Evolutionary conservation across 2,329 filamentous ascomycete genomes (phyloP).

Genomic region (Fusarium sp.): DNA sequence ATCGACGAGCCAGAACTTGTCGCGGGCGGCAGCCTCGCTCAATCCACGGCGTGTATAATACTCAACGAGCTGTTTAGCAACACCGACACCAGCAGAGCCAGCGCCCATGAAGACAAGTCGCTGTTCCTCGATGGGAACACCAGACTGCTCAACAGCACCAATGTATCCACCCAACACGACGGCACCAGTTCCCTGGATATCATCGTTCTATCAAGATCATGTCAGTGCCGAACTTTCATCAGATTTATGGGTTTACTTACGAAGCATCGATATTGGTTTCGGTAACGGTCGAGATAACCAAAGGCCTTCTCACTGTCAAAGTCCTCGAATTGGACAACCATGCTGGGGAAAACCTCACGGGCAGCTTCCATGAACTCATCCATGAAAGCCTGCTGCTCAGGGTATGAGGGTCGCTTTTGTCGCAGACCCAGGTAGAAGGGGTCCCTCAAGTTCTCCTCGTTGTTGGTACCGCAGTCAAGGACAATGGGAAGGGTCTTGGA

Average conservation of each 20-base stretch:
- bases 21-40: constrained; percentile 84
- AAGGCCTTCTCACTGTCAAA: constrained; percentile 95
- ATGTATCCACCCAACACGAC: constrained; percentile 90
- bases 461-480: constrained; percentile 73
- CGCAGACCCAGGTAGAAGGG: constrained; percentile 90
- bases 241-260: constrained; percentile 22
- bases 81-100: constrained; percentile 94
- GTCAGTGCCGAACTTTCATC: constrained; percentile 16
- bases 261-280: constrained; percentile 91
- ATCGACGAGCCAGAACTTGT: constrained; percentile 97
- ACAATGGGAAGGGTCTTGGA: constrained; percentile 81
- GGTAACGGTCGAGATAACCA: constrained; percentile 90
- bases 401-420: constrained; percentile 79
- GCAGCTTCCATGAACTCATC: constrained; percentile 97
- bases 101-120: constrained; percentile 96
- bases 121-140: constrained; percentile 87
- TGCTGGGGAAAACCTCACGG: constrained; percentile 74
- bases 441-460: constrained; percentile 73
- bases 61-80: constrained; percentile 97
- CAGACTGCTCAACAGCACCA: constrained; percentile 82
- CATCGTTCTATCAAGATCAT: constrained; percentile 73
- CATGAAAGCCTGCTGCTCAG: constrained; percentile 89
- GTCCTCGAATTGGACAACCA: constrained; percentile 93
- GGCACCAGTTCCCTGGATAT: constrained; percentile 96
- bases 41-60: constrained; percentile 95